Conservation (phyloP, 305 asterid genomes). For the Ilex paraguariensis region DNA sequence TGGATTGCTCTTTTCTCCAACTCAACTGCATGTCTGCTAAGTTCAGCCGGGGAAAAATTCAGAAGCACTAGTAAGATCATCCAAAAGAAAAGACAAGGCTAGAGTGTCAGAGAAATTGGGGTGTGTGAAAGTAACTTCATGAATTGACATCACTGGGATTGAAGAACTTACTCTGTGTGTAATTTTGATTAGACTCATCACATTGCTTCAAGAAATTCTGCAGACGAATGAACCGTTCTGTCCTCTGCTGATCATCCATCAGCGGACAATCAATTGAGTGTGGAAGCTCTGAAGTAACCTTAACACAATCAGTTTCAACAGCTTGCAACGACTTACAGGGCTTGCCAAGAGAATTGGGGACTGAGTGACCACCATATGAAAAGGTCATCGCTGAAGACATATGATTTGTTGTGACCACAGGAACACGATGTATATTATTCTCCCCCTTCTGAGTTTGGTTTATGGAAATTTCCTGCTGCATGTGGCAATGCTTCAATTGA, state of each 20-base stretch:
- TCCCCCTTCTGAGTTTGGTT: slow-evolving; percentile 37
- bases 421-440: slow-evolving; percentile 24
- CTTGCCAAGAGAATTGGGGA: slow-evolving; percentile 49
- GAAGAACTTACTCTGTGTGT: slow-evolving; percentile 56
- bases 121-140: slow-evolving; percentile 10
- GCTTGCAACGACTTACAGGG: slow-evolving; percentile 32
- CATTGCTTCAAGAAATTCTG: slow-evolving; percentile 72
- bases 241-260: slow-evolving; percentile 44
- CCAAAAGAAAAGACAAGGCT: slow-evolving; percentile 17
- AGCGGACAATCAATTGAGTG: slow-evolving; percentile 33
- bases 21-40: slow-evolving; percentile 74
- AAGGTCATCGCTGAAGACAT: slow-evolving; percentile 31
- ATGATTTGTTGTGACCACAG: slow-evolving; percentile 34
- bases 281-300: slow-evolving; percentile 44
- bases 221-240: slow-evolving; percentile 58
- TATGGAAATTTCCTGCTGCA: slow-evolving; percentile 38
- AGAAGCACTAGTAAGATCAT: slow-evolving; percentile 50
- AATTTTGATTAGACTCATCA: slow-evolving; percentile 56
- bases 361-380: slow-evolving; percentile 40
- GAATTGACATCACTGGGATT: slow-evolving; percentile 15
- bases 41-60: slow-evolving; percentile 60
- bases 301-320: slow-evolving; percentile 28
- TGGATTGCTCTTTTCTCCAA: slow-evolving; percentile 74
- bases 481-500: slow-evolving; percentile 38
- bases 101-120: slow-evolving; percentile 8